phyloP scores from a whole-genome alignment of 768 basidiomycete species.

The Mycena albidolilacea region DNA sequence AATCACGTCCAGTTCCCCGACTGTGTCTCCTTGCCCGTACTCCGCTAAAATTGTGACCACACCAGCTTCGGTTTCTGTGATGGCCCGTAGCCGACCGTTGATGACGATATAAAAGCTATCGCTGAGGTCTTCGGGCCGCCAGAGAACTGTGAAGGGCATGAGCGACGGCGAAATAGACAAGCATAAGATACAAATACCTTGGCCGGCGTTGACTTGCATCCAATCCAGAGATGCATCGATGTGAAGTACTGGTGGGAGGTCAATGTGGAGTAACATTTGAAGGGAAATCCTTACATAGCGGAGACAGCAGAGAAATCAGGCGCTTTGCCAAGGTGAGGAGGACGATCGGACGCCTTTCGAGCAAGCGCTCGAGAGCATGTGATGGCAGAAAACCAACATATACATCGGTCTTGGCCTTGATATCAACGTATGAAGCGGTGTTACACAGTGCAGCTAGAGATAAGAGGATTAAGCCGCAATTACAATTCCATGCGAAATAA shows the following conservation, averaged over 20 bases:
- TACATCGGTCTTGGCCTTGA: slow-evolving; percentile 97
- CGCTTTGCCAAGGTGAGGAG: slow-evolving; percentile 95
- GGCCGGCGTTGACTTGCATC: slow-evolving; percentile 97
- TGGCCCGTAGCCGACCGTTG: slow-evolving; percentile 94
- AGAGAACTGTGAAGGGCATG: slow-evolving; percentile 69
- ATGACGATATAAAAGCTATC: slow-evolving; percentile 99
- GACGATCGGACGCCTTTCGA: slow-evolving; percentile 96
- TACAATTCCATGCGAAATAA: neutral
- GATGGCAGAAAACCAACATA: slow-evolving; percentile 97
- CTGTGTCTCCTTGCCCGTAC: slow-evolving; percentile 97
- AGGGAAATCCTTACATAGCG: slow-evolving; percentile 72
- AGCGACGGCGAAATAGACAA: neutral
- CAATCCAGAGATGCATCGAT: slow-evolving; percentile 98
- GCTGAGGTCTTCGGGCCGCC: slow-evolving; percentile 91
- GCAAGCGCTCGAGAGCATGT: slow-evolving; percentile 87
- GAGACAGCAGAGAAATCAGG: slow-evolving; percentile 94
- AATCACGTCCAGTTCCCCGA: slow-evolving; percentile 98
- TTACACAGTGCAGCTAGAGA: slow-evolving; percentile 86
- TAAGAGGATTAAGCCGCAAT: slow-evolving; percentile 19
- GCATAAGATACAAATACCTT: slow-evolving; percentile 50
- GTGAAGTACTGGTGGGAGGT: slow-evolving; percentile 78
- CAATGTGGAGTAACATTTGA: neutral
- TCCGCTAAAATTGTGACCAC: slow-evolving; percentile 89
- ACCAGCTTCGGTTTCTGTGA: slow-evolving; percentile 84
- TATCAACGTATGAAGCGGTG: slow-evolving; percentile 96